A percentile compares a stretch with the other conserved stretches of the same genome.
Evolutionary conservation across 306 rosid species (phyloP).

Genomic region (Citrullus colocynthis): DNA sequence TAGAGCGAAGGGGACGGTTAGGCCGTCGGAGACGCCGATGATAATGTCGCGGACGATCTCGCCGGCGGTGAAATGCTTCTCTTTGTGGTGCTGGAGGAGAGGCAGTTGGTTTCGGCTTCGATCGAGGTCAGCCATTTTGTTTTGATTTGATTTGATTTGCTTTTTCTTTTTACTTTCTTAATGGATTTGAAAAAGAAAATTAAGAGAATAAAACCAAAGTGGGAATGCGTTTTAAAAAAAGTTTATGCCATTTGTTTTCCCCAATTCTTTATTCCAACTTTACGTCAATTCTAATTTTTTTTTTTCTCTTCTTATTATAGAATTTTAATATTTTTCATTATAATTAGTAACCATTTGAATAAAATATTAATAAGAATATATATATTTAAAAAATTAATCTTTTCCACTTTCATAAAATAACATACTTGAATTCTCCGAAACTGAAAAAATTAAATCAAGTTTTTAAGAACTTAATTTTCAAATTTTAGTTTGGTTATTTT

Average conservation of each 20-base stretch:
- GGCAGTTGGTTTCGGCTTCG: conserved; percentile 5
- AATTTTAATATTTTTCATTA: neutral
- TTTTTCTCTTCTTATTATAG: neutral
- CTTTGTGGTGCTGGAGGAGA: conserved; percentile 35
- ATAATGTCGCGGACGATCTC: conserved; percentile 55
- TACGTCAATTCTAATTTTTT: neutral
- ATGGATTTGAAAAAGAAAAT: neutral
- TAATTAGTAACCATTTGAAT: too few species aligned
- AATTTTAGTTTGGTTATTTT: too few species aligned
- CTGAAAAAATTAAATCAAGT: too few species aligned
- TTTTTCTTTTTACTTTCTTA: conserved; percentile 13
- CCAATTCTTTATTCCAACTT: neutral
- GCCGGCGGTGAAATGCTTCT: conserved; percentile 61
- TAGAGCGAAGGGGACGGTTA: conserved; percentile 63
- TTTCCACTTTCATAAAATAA: too few species aligned
- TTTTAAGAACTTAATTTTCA: too few species aligned
- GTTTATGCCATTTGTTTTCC: neutral
- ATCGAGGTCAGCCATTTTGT: conserved; percentile 58
- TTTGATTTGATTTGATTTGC: conserved; percentile 36
- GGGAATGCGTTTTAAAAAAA: neutral
- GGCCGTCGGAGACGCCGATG: conserved; percentile 69
- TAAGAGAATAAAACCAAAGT: neutral
- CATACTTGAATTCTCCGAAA: too few species aligned
- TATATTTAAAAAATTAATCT: too few species aligned
- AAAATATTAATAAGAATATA: too few species aligned